Evolutionary conservation across 2,329 filamentous ascomycete species (phyloP).

Genomic region (Fusarium cyanostomum): DNA sequence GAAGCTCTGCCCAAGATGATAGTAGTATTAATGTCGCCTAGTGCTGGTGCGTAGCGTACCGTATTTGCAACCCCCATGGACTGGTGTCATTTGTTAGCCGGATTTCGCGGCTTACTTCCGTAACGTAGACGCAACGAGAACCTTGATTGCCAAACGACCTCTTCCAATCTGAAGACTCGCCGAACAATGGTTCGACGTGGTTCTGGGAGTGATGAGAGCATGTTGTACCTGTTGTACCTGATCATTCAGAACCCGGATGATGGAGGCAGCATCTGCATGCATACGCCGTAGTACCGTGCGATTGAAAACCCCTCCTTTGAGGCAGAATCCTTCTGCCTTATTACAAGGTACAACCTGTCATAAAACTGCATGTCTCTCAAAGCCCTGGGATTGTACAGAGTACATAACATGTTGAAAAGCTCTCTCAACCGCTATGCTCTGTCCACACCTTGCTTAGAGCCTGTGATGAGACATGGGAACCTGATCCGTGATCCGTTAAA

Average conservation of each 20-base stretch:
- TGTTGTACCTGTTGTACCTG: no score
- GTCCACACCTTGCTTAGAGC: slow-evolving; percentile 7
- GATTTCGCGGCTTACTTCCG: background rate
- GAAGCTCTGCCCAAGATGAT: background rate
- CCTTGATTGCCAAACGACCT: slow-evolving; percentile 6
- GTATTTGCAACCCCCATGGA: background rate
- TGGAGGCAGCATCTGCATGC: background rate
- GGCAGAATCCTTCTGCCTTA: background rate
- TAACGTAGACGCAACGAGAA: slow-evolving; percentile 1
- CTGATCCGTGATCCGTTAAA: slow-evolving; percentile 20
- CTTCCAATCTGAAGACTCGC: background rate
- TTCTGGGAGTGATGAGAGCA: no score
- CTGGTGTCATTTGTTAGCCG: slow-evolving; percentile 11
- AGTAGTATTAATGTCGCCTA: background rate
- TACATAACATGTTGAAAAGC: background rate
- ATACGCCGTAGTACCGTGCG: background rate
- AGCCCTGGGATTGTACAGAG: background rate
- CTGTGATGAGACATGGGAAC: slow-evolving; percentile 32
- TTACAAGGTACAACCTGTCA: slow-evolving; percentile 2
- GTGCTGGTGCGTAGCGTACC: background rate
- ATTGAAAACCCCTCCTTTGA: background rate
- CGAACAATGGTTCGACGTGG: background rate
- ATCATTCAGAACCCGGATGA: background rate
- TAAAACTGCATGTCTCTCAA: background rate
- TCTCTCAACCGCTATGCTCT: background rate